These are phyloP conservation scores for Umbelopsis sp. DNA, from an alignment of 371 early-diverging fungal genomes.

Conservation along the genomic window DNA sequence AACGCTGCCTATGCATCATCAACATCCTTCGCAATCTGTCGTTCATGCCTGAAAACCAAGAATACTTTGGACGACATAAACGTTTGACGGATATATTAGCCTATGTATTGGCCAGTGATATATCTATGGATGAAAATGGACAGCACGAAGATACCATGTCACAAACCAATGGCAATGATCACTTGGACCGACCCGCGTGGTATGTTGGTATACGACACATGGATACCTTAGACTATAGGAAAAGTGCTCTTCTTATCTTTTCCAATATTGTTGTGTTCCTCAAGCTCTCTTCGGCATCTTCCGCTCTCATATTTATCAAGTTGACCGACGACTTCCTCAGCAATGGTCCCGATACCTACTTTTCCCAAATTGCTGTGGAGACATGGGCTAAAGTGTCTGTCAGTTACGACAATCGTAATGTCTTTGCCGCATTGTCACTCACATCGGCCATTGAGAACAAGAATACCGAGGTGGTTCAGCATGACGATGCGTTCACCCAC, in stretches of 20 bases:
- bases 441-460: conserved; percentile 25
- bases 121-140: conserved; percentile 2
- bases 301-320: conserved; percentile 45
- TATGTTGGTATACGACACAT: conserved; percentile 50
- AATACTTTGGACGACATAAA: conserved; percentile 56
- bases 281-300: conserved; percentile 34
- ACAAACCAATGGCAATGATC: conserved; percentile 19
- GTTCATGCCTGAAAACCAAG: conserved; percentile 63
- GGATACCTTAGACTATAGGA: conserved; percentile 64
- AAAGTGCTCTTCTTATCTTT: conserved; percentile 56
- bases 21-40: conserved; percentile 68
- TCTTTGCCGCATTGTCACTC: conserved; percentile 41
- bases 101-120: background rate
- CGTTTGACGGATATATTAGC: conserved; percentile 54
- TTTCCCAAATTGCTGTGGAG: conserved; percentile 58
- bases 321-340: conserved; percentile 57
- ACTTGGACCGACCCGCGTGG: conserved; percentile 34
- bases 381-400: conserved; percentile 61
- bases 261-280: conserved; percentile 55
- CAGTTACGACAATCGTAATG: conserved; percentile 56
- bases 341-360: conserved; percentile 61
- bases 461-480: conserved; percentile 12
- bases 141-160: conserved; percentile 20
- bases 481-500: conserved; percentile 3
- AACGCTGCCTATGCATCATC: conserved; percentile 52